A percentile compares a stretch with the other conserved stretches of the same genome.
phyloP scores from a whole-genome alignment of 148 eudicot species.

The Amaranthus hypochondriacus region DNA sequence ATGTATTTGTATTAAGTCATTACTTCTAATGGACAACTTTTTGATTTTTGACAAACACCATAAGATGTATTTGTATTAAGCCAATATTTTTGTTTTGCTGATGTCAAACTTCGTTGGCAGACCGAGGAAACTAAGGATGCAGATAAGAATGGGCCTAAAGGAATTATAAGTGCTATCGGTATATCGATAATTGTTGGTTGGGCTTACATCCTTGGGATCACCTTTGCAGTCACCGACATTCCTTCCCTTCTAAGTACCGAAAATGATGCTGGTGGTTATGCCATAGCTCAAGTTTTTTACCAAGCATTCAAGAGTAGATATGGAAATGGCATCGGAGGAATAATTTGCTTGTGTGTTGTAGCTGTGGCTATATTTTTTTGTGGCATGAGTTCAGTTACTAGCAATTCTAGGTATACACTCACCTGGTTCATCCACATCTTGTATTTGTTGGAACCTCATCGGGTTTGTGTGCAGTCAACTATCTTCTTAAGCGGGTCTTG shows the following conservation, averaged over 20 bases:
- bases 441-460: too few species aligned
- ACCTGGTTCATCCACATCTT: too few species aligned
- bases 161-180: slow-evolving; percentile 87
- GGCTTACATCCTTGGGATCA: slow-evolving; percentile 92
- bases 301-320: slow-evolving; percentile 72
- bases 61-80: background rate
- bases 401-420: slow-evolving; percentile 80
- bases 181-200: slow-evolving; percentile 86
- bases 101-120: slow-evolving; percentile 33
- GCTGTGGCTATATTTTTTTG: slow-evolving; percentile 92
- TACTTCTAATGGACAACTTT: too few species aligned
- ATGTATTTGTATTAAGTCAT: too few species aligned
- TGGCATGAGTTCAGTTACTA: slow-evolving; percentile 91
- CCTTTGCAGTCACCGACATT: slow-evolving; percentile 80
- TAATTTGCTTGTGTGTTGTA: slow-evolving; percentile 72
- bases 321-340: slow-evolving; percentile 84
- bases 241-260: slow-evolving; percentile 60
- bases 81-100: background rate
- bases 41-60: too few species aligned
- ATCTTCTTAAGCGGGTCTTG: too few species aligned
- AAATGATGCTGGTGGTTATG: slow-evolving; percentile 92
- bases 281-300: slow-evolving; percentile 87
- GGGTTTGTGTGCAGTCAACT: too few species aligned
- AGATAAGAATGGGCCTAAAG: slow-evolving; percentile 92
- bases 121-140: slow-evolving; percentile 95